Evolutionary conservation across 2,329 filamentous ascomycete genomes (phyloP), one percentile per base, ranked within the genome.

Genomic region (Graphium sp.): DNA sequence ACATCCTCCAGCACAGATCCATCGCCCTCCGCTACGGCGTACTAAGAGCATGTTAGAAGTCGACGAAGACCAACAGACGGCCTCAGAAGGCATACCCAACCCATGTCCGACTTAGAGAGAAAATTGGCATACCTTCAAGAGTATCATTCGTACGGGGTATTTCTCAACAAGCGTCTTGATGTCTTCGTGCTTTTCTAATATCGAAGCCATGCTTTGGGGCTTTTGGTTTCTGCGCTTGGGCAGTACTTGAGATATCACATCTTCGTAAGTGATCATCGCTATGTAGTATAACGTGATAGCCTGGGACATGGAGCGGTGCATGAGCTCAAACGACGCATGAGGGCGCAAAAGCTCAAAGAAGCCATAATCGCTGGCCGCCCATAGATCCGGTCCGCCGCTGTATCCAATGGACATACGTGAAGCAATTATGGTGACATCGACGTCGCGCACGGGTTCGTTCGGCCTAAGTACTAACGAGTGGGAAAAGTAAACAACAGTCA

Each of bases 321-420:
- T 66, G 5, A 49, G 39, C 28, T 52, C 49, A 44, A 80, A 84
- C 3, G 50, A 46, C 7, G 53, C 42, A n/a, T 64, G 54, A 2
- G 78, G 74, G 18, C 55, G 55, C 18, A 32, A 17, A 23, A 83
- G 60, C 41, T 74, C 66, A 43, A 70, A 81, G 74, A 75, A 82
- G 24, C 74, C 76, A 9, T 71, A 63, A 30, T 56, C 46, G 21
- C 72, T 72, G 18, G 60, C 56, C 2, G 74, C 70, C 77, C 77
- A 83, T 18, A 79, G 53, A n/a, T 66, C 56, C 4, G 66, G 58
- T 12, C 58, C 54, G 28, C 66, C 60, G 10, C 54, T 44, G 16
- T 52, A 50, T 26, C 64, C 65, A 18, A 75, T 67, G 16, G 71
- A 66, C 35, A 35, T 35, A 15, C 32, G 30, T 6, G 29, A 58